phyloP scores from a whole-genome alignment of 2,329 filamentous ascomycete species.

The Fusarium sp. region DNA sequence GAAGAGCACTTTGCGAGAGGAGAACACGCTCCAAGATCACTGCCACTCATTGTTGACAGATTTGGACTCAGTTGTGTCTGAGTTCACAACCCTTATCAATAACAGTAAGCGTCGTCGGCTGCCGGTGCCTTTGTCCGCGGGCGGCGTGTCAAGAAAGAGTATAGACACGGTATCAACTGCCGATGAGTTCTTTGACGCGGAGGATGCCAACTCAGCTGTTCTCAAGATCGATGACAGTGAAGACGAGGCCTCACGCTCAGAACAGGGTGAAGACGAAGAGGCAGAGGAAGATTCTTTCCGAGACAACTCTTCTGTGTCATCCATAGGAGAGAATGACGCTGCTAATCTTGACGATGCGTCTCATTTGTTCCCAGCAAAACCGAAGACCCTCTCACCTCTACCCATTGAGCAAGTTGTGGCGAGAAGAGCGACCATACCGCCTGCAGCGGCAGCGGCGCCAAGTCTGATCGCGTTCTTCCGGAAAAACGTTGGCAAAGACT shows the following conservation, averaged over 20 bases:
- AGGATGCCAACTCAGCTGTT: conserved; percentile 73
- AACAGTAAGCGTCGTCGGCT: conserved; percentile 83
- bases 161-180: conserved; percentile 82
- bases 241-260: conserved; percentile 70
- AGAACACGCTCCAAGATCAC: conserved; percentile 80
- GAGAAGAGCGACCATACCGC: conserved; percentile 76
- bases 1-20: conserved; percentile 59
- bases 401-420: conserved; percentile 74
- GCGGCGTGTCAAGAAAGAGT: conserved; percentile 66
- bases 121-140: conserved; percentile 63
- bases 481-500: conserved; percentile 97
- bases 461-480: conserved; percentile 93
- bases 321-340: conserved; percentile 69
- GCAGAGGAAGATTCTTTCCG: conserved; percentile 63
- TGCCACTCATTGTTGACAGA: conserved; percentile 86
- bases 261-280: conserved; percentile 63
- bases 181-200: conserved; percentile 96
- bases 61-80: conserved; percentile 83
- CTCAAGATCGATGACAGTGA: conserved; percentile 80
- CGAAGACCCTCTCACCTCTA: conserved; percentile 81
- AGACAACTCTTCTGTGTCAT: conserved; percentile 70
- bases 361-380: conserved; percentile 77
- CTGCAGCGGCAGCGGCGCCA: conserved; percentile 83
- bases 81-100: conserved; percentile 81
- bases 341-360: conserved; percentile 69